These are phyloP conservation scores for Penicillium sp. DNA, from an alignment of 2,329 filamentous ascomycete species.

Conservation along the genomic window DNA sequence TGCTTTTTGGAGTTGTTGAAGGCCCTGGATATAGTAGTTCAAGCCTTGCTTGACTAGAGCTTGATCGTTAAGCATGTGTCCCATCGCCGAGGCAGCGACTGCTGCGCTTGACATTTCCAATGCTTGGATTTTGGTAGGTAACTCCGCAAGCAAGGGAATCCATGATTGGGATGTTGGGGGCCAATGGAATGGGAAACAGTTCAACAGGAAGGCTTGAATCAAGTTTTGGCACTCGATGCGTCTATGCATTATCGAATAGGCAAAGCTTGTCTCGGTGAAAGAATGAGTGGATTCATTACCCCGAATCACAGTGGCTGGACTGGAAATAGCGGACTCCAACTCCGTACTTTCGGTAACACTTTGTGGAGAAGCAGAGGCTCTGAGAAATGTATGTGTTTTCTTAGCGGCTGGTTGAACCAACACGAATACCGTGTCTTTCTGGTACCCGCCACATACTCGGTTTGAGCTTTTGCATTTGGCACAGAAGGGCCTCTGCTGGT, in stretches of 20 bases:
- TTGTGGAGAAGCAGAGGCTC: background rate
- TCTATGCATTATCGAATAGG: background rate
- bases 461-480: conserved; percentile 33
- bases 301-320: background rate
- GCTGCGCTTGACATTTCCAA: background rate
- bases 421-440: conserved; percentile 30
- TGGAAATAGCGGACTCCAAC: background rate
- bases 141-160: background rate
- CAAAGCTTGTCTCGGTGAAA: background rate
- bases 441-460: conserved; percentile 33
- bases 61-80: conserved; percentile 8
- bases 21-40: conserved; percentile 35
- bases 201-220: background rate
- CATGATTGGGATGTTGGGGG: background rate
- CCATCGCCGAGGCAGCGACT: background rate
- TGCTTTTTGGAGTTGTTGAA: conserved; percentile 39
- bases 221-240: background rate
- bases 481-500: conserved; percentile 31
- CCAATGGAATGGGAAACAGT: background rate
- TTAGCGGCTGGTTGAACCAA: conserved; percentile 22
- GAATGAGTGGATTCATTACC: background rate
- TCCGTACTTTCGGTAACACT: background rate
- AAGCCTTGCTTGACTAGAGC: conserved; percentile 28
- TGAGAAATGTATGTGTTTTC: conserved; percentile 4
- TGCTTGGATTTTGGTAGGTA: background rate